Conservation (phyloP, 2,329 filamentous ascomycete genomes). For the Penicillium sp. region DNA sequence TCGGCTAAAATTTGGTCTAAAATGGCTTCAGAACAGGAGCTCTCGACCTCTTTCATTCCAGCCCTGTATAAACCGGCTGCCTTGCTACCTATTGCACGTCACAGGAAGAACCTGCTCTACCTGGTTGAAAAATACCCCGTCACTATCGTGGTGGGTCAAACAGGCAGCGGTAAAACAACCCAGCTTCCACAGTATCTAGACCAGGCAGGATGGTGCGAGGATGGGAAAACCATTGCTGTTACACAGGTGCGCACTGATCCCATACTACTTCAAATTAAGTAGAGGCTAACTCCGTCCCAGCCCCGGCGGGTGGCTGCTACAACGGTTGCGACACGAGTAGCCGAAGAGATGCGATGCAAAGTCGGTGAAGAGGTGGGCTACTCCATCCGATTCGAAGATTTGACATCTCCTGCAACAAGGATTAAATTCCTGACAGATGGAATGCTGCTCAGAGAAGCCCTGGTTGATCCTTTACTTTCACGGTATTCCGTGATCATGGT, state of each 20-base stretch:
- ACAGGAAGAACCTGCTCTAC: conserved; percentile 78
- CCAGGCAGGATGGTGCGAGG: conserved; percentile 80
- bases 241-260: conserved; percentile 72
- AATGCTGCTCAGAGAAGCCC: conserved; percentile 82
- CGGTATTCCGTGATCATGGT: conserved; percentile 97
- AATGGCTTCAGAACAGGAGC: conserved; percentile 48
- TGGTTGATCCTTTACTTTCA: conserved; percentile 87
- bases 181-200: conserved; percentile 92
- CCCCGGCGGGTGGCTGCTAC: conserved; percentile 88
- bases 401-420: conserved; percentile 76
- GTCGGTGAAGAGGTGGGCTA: conserved; percentile 90
- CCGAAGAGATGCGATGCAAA: conserved; percentile 82
- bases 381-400: conserved; percentile 88
- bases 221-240: conserved; percentile 79
- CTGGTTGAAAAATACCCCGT: conserved; percentile 80
- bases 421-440: conserved; percentile 98
- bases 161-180: conserved; percentile 92
- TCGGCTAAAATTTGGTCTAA: conserved; percentile 4
- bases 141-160: conserved; percentile 88
- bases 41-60: conserved; percentile 62
- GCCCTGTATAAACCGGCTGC: conserved; percentile 81
- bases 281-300: conserved; percentile 47
- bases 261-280: not conserved
- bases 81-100: conserved; percentile 81
- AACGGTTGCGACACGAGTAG: conserved; percentile 82